Conservation (phyloP, 352 stramenopile genomes). For the Elongisporangium prolatum region DNA sequence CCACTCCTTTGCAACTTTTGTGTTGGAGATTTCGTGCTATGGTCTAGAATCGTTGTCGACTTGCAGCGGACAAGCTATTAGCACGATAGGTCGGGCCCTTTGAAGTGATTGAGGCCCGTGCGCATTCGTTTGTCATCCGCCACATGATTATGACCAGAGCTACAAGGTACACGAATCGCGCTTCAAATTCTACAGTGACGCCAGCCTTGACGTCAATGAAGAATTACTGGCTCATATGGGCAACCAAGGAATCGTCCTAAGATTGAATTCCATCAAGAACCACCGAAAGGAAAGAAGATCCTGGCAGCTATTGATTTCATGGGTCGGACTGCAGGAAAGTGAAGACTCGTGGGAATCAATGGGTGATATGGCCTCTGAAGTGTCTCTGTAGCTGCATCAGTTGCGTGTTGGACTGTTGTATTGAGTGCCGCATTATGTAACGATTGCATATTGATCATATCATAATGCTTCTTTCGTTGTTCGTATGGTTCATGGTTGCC, state of each 20-base stretch:
- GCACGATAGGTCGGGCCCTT: slow-evolving; percentile 13
- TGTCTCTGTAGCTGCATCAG: too few relatives aligned
- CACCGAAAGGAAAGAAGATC: slow-evolving; percentile 6
- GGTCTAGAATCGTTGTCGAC: slow-evolving; percentile 9
- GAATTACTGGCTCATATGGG: slow-evolving; percentile 12
- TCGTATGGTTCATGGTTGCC: too few relatives aligned
- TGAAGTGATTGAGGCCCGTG: slow-evolving; percentile 4
- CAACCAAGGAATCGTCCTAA: slow-evolving; percentile 9
- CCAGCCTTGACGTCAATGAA: slow-evolving; percentile 10
- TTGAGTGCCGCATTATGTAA: too few relatives aligned
- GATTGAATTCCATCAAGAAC: slow-evolving; percentile 3
- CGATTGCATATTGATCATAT: too few relatives aligned
- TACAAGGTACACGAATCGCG: slow-evolving; percentile 12
- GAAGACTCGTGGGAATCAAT: not conserved
- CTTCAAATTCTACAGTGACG: slow-evolving; percentile 12
- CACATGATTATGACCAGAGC: slow-evolving; percentile 8
- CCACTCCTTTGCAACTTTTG: slow-evolving; percentile 9
- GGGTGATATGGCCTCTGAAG: not conserved
- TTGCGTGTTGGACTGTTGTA: too few relatives aligned
- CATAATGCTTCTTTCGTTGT: too few relatives aligned
- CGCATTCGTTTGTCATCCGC: slow-evolving; percentile 13
- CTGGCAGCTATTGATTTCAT: slow-evolving; percentile 10
- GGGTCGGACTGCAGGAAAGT: slow-evolving; percentile 1
- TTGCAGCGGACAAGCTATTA: slow-evolving; percentile 11
- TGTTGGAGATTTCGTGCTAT: slow-evolving; percentile 13